Evolutionary conservation across 768 basidiomycete species (phyloP).

Genomic region (Mycena chlorophos): DNA sequence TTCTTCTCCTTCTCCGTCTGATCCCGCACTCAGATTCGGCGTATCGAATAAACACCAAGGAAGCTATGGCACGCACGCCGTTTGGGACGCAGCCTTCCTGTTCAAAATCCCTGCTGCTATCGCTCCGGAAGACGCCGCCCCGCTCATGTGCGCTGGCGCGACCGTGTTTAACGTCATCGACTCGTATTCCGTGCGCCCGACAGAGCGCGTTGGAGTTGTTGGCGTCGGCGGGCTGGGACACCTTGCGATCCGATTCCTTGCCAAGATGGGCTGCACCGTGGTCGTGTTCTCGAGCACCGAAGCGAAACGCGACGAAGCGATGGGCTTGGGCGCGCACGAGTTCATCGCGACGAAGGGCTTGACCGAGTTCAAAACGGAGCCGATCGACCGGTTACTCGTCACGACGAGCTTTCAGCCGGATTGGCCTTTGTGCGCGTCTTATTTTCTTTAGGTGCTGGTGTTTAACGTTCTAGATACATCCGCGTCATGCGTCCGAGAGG

Average conservation of each 20-base stretch:
- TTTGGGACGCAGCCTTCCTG: constrained; percentile 34
- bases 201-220: constrained; percentile 7
- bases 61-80: constrained; percentile 35
- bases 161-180: not conserved
- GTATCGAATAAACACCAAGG: constrained; percentile 31
- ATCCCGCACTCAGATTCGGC: too few species aligned
- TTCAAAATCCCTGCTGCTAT: constrained; percentile 26
- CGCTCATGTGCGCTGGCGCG: not conserved
- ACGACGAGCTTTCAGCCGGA: constrained; percentile 19
- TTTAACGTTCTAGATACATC: not conserved
- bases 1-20: too few species aligned
- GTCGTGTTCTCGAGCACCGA: constrained; percentile 36
- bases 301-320: constrained; percentile 31
- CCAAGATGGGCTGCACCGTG: constrained; percentile 41
- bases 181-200: not conserved
- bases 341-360: constrained; percentile 32
- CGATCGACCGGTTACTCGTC: constrained; percentile 30
- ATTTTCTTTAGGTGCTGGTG: not conserved
- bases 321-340: constrained; percentile 31
- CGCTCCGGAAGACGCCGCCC: not conserved
- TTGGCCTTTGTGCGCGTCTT: not conserved
- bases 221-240: constrained; percentile 39
- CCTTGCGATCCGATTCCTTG: constrained; percentile 37
- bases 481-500: not conserved
- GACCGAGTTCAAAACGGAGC: constrained; percentile 25